Evolutionary conservation across 2,329 filamentous ascomycete genomes (phyloP), one percentile per base, ranked within the genome.

Genomic region (Colletotrichum orchidophilum): DNA sequence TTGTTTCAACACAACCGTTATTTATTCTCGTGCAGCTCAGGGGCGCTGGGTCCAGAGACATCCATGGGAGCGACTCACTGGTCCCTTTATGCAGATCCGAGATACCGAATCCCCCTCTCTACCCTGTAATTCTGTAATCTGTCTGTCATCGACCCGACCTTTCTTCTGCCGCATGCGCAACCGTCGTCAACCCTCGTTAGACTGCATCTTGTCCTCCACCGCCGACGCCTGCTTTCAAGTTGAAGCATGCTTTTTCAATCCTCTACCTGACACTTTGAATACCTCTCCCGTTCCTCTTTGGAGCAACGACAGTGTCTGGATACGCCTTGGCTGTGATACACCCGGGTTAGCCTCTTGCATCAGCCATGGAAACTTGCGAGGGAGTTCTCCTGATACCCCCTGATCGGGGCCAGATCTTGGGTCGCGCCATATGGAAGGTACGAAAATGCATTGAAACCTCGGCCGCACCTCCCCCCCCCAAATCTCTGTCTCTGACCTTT

Each of bases 401-500:
- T 42, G 86, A 88, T 64, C 80, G 86, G 60, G 82, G 82, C 64
- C 84, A 85, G 72, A 85, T 88, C 53, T 82, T 88, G 61, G 85
- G 85, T 53, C 81, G 85, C 73, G 82, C 85, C 59, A 75, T 84
- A 57, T 88, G 86, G 86, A 88, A 88, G 84, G 86, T 87, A 75
- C 62, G 82, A 72, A 59, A 27, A 55, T 71, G 33, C 65, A 42
- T 66, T 70, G 31, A 21, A 46, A 15, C 50, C 61, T 29, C 67
- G 72, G n/a, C 29, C 63, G 50, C 35, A 9, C 27, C 35, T 53
- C 21, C 31, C 50, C 21, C n/a, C 61, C 35, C 18, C 50, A 21
- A 35, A 63, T 27, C 5, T 8, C 29, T 53, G 18, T 29, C 5
- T 67, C 61, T 70, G 64, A 73, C 71, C 53, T 76, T 49, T 68